phyloP scores from a whole-genome alignment of 345 rosid species.

The Iberis pinnata region DNA sequence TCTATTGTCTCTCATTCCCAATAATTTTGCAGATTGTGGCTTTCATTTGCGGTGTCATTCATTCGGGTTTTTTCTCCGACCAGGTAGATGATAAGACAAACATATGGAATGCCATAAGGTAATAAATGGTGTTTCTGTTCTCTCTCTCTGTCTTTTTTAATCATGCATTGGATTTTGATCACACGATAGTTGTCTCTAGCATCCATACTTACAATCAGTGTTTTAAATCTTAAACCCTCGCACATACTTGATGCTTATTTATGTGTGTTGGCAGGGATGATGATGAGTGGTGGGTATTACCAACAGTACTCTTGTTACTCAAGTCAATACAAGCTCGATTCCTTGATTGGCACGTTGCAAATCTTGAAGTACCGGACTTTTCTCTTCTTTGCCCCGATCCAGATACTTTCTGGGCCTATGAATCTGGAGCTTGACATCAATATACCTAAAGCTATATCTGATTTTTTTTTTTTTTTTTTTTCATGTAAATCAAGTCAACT shows the following conservation, averaged over 20 bases:
- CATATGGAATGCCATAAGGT: slow-evolving; percentile 57
- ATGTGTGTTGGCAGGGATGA: slow-evolving; percentile 50
- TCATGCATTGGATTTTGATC: not conserved
- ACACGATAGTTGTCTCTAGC: not conserved
- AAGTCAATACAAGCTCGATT: slow-evolving; percentile 81
- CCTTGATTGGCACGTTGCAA: slow-evolving; percentile 87
- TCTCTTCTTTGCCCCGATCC: slow-evolving; percentile 82
- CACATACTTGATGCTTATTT: too few relatives aligned
- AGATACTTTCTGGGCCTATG: slow-evolving; percentile 87
- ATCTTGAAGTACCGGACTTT: slow-evolving; percentile 75
- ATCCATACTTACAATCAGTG: not conserved
- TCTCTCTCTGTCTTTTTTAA: not conserved
- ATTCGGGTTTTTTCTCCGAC: slow-evolving; percentile 43
- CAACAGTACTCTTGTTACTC: slow-evolving; percentile 54
- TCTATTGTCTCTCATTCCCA: slow-evolving; percentile 10
- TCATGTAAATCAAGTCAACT: slow-evolving; percentile 27
- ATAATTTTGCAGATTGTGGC: slow-evolving; percentile 66
- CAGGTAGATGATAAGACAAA: slow-evolving; percentile 37
- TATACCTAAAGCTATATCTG: slow-evolving; percentile 8
- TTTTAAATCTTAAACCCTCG: too few relatives aligned
- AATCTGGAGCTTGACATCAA: slow-evolving; percentile 47
- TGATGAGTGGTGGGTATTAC: slow-evolving; percentile 90
- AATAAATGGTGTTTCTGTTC: slow-evolving; percentile 6
- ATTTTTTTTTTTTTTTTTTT: too few relatives aligned
- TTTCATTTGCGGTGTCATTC: slow-evolving; percentile 59